phyloP scores from a whole-genome alignment of 495 filamentous ascomycete genomes.

The Tuber microsphaerosporum region DNA sequence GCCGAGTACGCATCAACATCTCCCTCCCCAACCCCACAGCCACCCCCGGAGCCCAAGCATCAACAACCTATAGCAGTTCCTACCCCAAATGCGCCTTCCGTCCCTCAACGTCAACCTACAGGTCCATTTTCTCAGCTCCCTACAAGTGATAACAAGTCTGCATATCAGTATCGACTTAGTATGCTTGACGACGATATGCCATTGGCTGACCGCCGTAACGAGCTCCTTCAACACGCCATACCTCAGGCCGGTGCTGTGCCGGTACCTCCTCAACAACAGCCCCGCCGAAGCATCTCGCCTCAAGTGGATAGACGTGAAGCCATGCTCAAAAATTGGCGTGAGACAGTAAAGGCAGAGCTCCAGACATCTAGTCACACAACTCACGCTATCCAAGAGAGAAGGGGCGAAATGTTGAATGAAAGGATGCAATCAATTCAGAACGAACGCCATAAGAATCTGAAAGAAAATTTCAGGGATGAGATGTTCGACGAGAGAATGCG shows the following conservation, averaged over 20 bases:
- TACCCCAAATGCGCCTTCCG: neutral
- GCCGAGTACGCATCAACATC: constrained; percentile 28
- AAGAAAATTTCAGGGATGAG: constrained; percentile 46
- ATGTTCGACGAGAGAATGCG: constrained; percentile 67
- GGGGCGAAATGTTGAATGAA: constrained; percentile 47
- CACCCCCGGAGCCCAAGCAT: constrained; percentile 36
- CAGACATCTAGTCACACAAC: constrained; percentile 45
- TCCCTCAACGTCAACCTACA: constrained; percentile 37
- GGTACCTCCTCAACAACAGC: constrained; percentile 47
- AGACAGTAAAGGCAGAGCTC: constrained; percentile 61
- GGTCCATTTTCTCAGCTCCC: constrained; percentile 10
- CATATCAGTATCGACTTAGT: constrained; percentile 23
- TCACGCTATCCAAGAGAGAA: constrained; percentile 42
- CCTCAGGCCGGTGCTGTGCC: constrained; percentile 16
- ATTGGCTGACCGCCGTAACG: constrained; percentile 59
- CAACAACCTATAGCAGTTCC: constrained; percentile 21
- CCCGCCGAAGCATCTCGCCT: constrained; percentile 24
- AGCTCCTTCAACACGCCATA: constrained; percentile 48
- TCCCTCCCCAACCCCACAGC: constrained; percentile 29
- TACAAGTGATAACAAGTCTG: constrained; percentile 9
- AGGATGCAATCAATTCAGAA: constrained; percentile 31
- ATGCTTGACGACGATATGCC: constrained; percentile 62
- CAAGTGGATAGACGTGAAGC: constrained; percentile 34
- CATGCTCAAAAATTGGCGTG: constrained; percentile 67
- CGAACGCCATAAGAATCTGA: constrained; percentile 44